These are phyloP conservation scores for Saccharomyces eubayanus DNA, from an alignment of 805 yeast genomes.

Conservation along the genomic window DNA sequence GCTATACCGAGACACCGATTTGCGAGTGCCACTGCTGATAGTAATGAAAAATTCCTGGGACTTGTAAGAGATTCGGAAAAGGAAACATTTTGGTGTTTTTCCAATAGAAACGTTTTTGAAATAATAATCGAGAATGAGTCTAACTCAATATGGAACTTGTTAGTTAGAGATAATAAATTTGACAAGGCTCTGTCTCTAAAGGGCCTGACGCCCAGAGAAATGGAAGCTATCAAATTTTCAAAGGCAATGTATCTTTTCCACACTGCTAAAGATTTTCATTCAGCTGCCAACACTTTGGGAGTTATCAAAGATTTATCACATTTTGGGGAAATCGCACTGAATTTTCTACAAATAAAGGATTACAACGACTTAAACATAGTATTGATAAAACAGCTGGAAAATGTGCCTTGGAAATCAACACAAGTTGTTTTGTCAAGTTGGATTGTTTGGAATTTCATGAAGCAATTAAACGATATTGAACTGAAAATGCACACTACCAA, in stretches of 20 bases:
- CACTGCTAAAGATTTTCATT: slow-evolving; percentile 21
- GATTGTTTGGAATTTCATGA: slow-evolving; percentile 32
- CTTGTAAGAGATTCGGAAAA: slow-evolving; percentile 41
- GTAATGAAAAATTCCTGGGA: slow-evolving; percentile 37
- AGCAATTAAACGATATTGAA: slow-evolving; percentile 31
- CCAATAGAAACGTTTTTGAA: slow-evolving; percentile 57
- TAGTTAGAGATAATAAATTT: slow-evolving; percentile 45
- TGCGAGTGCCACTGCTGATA: slow-evolving; percentile 16
- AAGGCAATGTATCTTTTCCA: slow-evolving; percentile 46
- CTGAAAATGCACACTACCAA: slow-evolving; percentile 22
- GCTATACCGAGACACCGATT: slow-evolving; percentile 18
- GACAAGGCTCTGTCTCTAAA: slow-evolving; percentile 54
- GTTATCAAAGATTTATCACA: slow-evolving; percentile 26
- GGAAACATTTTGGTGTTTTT: slow-evolving; percentile 66
- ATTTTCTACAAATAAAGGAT: slow-evolving; percentile 35
- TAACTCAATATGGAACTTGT: slow-evolving; percentile 62
- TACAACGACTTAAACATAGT: slow-evolving; percentile 41
- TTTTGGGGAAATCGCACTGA: slow-evolving; percentile 53
- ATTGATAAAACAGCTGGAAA: slow-evolving; percentile 35
- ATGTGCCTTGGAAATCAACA: slow-evolving; percentile 19
- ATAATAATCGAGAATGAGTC: slow-evolving; percentile 61
- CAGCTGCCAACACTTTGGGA: slow-evolving; percentile 56
- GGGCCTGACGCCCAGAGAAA: slow-evolving; percentile 30
- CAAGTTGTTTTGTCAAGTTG: slow-evolving; percentile 30
- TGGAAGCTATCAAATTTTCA: slow-evolving; percentile 42